phyloP scores from a whole-genome alignment of 306 rosid species.

The Quercus cerris region DNA sequence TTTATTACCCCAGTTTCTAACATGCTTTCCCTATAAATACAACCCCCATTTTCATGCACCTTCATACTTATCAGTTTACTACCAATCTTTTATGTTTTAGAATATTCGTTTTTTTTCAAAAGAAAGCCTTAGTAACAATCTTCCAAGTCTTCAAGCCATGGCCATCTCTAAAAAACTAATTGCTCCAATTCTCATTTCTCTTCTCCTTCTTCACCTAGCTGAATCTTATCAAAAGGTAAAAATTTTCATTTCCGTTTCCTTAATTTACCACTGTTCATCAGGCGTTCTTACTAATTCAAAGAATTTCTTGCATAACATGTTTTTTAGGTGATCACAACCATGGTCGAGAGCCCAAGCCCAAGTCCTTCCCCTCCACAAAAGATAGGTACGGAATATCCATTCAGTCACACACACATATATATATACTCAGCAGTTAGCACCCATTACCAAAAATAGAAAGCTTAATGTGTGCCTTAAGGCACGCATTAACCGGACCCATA shows the following conservation, averaged over 20 bases:
- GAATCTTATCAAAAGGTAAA: constrained; percentile 36
- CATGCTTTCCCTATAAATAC: background rate
- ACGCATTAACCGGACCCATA: too few relatives aligned
- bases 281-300: background rate
- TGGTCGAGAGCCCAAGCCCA: constrained; percentile 17
- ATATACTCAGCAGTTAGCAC: background rate
- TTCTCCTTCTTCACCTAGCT: constrained; percentile 28
- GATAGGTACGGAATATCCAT: constrained; percentile 13
- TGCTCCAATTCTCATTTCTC: constrained; percentile 37
- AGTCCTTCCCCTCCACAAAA: constrained; percentile 23
- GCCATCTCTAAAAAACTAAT: constrained; percentile 5
- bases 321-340: constrained; percentile 21
- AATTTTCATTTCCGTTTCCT: background rate
- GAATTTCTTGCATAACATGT: background rate
- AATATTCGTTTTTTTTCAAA: background rate
- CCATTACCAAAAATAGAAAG: too few relatives aligned
- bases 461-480: too few relatives aligned
- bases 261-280: background rate
- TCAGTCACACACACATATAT: background rate
- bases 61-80: background rate
- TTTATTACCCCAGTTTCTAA: background rate
- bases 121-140: too few relatives aligned
- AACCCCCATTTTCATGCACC: too few relatives aligned
- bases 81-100: background rate
- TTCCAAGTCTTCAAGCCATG: constrained; percentile 3